Evolutionary conservation across 1,284 basidiomycete genomes (phyloP).

Genomic region (Rhodotorula sp.): DNA sequence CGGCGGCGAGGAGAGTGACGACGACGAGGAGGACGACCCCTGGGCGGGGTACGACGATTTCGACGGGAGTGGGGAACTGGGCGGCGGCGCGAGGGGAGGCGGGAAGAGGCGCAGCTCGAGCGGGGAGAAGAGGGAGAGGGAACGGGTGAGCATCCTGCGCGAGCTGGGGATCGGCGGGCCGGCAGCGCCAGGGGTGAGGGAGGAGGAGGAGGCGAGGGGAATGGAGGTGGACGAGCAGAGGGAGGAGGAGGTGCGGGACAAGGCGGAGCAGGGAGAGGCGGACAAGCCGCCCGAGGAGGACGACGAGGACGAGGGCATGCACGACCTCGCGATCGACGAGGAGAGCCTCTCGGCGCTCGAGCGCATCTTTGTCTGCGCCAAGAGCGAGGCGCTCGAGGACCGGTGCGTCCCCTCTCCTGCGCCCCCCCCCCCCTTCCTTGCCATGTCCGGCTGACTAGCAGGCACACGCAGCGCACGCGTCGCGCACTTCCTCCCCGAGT

Average conservation of each 20-base stretch:
- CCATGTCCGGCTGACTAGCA: not conserved
- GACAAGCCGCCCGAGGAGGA: not conserved
- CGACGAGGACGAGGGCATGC: slow-evolving; percentile 3
- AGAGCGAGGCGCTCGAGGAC: slow-evolving; percentile 81
- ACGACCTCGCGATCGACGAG: slow-evolving; percentile 49
- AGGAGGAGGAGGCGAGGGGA: not conserved
- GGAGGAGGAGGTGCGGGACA: not conserved
- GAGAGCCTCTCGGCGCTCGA: slow-evolving; percentile 82
- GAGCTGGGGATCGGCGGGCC: slow-evolving; percentile 7
- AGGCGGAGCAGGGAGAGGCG: not conserved
- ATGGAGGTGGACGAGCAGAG: not conserved
- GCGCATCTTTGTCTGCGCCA: slow-evolving; percentile 89
- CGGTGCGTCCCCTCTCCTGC: slow-evolving; percentile 55
- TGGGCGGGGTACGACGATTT: slow-evolving; percentile 6
- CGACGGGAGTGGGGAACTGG: slow-evolving; percentile 12
- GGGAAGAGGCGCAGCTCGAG: slow-evolving; percentile 2
- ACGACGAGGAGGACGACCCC: slow-evolving; percentile 1
- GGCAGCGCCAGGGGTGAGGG: not conserved
- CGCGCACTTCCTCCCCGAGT: slow-evolving; percentile 71
- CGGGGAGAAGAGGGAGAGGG: not conserved
- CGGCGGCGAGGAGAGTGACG: slow-evolving; percentile 12
- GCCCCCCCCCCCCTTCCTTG: not conserved
- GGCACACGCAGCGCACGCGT: slow-evolving; percentile 68
- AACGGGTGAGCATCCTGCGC: slow-evolving; percentile 1
- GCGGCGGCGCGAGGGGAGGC: no score